Conservation (phyloP, 2,329 filamentous ascomycete genomes). For the Hymenoscyphus scutula region DNA sequence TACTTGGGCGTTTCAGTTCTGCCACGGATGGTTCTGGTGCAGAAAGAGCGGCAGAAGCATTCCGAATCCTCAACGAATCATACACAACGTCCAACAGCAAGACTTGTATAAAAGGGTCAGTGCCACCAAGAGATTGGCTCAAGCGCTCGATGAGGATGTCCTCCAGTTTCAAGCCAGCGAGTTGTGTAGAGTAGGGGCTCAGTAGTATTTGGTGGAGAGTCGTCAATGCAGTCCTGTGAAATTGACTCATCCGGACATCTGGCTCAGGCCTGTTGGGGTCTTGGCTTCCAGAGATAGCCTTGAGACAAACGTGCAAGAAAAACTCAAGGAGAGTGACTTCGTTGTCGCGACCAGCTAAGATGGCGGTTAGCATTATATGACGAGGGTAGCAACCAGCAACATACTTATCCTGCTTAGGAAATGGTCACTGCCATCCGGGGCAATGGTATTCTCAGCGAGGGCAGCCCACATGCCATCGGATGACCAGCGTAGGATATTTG, state of each 20-base stretch:
- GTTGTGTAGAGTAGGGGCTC: constrained; percentile 56
- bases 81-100: constrained; percentile 77
- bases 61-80: constrained; percentile 66
- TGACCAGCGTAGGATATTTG: constrained; percentile 67
- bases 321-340: constrained; percentile 65
- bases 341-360: constrained; percentile 50
- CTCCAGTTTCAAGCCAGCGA: constrained; percentile 68
- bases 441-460: constrained; percentile 60
- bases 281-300: constrained; percentile 52
- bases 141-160: constrained; percentile 68
- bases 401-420: constrained; percentile 51
- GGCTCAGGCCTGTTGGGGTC: constrained; percentile 39
- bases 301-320: constrained; percentile 63
- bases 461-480: constrained; percentile 69
- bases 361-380: constrained; percentile 19
- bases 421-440: constrained; percentile 46
- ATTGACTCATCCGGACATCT: constrained; percentile 55
- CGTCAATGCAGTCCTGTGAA: constrained; percentile 69
- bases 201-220: constrained; percentile 68
- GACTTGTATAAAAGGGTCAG: constrained; percentile 71
- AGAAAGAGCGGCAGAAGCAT: constrained; percentile 34
- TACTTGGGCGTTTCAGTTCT: constrained; percentile 30
- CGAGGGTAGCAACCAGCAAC: background rate
- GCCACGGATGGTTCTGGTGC: constrained; percentile 28
- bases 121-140: constrained; percentile 54